Conservation (phyloP, 2,329 filamentous ascomycete genomes). For the Canariomyces notabilis region DNA sequence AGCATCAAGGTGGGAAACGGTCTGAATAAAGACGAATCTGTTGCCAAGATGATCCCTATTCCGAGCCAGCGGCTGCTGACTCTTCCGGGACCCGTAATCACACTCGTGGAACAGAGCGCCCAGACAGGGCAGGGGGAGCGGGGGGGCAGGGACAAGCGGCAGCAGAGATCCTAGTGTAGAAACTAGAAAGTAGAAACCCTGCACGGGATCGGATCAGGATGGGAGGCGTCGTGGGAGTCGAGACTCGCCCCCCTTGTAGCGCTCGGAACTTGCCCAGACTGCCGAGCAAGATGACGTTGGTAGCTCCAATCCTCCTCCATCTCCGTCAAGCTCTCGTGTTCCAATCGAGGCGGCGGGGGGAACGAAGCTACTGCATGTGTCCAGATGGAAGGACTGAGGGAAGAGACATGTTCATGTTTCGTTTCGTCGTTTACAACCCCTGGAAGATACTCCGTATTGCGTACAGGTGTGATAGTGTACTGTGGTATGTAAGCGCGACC, state of each 20-base stretch:
- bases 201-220: not conserved
- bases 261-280: conserved; percentile 12
- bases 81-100: conserved; percentile 26
- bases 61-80: conserved; percentile 22
- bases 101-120: not conserved
- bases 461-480: no score
- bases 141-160: conserved; percentile 2
- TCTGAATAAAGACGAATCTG: conserved; percentile 25
- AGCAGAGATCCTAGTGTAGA: no score
- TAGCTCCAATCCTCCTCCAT: no score
- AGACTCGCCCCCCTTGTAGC: not conserved
- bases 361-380: conserved; percentile 7
- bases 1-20: conserved; percentile 20
- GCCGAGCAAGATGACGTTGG: conserved; percentile 1
- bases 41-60: conserved; percentile 21
- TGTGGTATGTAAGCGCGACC: no score
- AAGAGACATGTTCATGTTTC: conserved; percentile 20
- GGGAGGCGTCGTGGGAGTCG: not conserved
- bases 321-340: conserved; percentile 8
- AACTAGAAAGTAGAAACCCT: not conserved
- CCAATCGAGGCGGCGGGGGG: conserved; percentile 1
- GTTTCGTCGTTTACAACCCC: conserved; percentile 17
- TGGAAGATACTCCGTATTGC: no score
- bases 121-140: conserved; percentile 7
- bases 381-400: conserved; percentile 23